These are phyloP conservation scores for Solanum appendiculatum DNA, from an alignment of 257 asterid genomes.

Conservation along the genomic window DNA sequence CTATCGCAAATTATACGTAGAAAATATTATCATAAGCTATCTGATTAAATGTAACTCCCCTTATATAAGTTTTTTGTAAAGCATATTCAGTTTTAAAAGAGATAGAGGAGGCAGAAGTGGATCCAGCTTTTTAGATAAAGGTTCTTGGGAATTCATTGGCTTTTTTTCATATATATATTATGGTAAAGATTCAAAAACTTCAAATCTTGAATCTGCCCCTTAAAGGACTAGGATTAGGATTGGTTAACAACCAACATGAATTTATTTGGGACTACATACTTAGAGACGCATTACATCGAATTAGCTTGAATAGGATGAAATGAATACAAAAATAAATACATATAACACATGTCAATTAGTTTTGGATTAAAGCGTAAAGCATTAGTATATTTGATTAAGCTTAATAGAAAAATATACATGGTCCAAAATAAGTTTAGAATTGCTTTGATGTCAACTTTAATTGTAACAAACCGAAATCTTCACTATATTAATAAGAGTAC, in stretches of 20 bases:
- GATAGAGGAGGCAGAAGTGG: neutral
- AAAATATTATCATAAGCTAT: neutral
- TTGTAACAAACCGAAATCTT: no score
- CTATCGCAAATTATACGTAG: neutral
- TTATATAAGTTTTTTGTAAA: neutral
- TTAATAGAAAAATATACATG: neutral
- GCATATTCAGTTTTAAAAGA: neutral
- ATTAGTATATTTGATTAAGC: neutral
- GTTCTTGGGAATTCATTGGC: neutral
- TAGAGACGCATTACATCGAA: neutral
- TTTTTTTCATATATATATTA: no score
- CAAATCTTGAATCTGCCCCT: no score
- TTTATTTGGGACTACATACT: no score
- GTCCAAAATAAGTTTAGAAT: neutral
- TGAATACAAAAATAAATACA: no score
- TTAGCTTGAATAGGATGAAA: neutral
- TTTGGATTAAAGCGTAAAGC: neutral
- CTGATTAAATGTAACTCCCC: neutral
- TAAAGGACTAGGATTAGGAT: neutral
- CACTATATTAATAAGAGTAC: no score
- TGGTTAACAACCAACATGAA: no score
- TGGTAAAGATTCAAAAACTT: no score
- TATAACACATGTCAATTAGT: neutral
- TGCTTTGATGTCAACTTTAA: neutral
- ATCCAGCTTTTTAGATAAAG: neutral